Percentiles rank a stretch among this genome's conserved stretches.
Conservation (phyloP, 768 basidiomycete species). For the Imleria badia region DNA sequence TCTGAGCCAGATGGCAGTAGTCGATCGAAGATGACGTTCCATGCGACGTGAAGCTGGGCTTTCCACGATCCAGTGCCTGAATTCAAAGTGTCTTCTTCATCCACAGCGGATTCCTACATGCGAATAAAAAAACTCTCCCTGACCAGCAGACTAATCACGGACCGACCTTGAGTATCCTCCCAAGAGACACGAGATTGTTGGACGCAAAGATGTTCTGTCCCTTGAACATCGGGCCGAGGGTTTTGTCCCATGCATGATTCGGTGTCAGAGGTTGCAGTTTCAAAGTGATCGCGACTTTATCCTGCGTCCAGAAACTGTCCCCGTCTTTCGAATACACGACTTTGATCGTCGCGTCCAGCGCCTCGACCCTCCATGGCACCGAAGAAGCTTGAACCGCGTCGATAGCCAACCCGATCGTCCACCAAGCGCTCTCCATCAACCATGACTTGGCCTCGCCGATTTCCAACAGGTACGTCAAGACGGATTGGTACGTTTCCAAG, state of each 20-base stretch:
- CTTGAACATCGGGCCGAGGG: constrained; percentile 76
- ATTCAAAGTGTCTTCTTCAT: constrained; percentile 55
- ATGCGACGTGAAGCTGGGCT: constrained; percentile 89
- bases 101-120: constrained; percentile 53
- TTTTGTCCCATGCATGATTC: constrained; percentile 62
- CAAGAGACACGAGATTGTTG: constrained; percentile 71
- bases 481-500: constrained; percentile 55
- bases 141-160: background rate
- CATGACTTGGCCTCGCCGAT: constrained; percentile 86
- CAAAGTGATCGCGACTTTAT: constrained; percentile 81
- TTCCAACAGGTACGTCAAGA: constrained; percentile 58
- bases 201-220: constrained; percentile 63
- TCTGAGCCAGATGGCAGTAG: constrained; percentile 51
- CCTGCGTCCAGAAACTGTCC: constrained; percentile 68
- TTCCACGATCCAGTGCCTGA: constrained; percentile 69
- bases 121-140: constrained; percentile 8
- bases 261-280: constrained; percentile 64
- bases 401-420: constrained; percentile 65
- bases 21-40: constrained; percentile 79
- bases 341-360: constrained; percentile 49
- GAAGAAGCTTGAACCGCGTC: constrained; percentile 57
- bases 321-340: constrained; percentile 42
- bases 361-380: constrained; percentile 71
- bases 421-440: constrained; percentile 91
- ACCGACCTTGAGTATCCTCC: constrained; percentile 75